Evolutionary conservation across 2,329 filamentous ascomycete genomes (phyloP), one percentile per base, ranked within the genome.

Genomic region (Cladophialophora exuberans): DNA sequence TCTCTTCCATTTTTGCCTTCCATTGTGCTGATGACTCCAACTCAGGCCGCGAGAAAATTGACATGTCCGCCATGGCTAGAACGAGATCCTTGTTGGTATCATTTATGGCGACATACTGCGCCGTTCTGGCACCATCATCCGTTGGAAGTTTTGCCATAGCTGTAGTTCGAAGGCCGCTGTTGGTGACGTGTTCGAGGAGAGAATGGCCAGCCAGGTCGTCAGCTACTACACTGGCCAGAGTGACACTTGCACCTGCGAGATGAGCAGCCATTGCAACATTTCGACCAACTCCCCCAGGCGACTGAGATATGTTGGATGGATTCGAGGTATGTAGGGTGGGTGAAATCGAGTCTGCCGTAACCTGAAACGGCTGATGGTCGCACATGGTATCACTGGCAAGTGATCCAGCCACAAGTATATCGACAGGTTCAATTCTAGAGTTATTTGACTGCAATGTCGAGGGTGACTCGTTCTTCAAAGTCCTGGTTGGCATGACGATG

Each of bases 51-150:
- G 84, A 79, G 33, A 96, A 83, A 64, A 96, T 93, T 52, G 79
- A 83, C 91, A 97, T 97, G 68, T 97, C 94, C 3, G 93, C 92
- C 90, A 97, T 96, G 41, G 91, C 93, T 60, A 97, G 73, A n/a
- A 92, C 80, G 2, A 99, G 82, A 60, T 92, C 88, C 70, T 91
- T 95, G 56, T 87, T 83, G 0, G 78, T 78, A 67, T 95, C 89
- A 69, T 97, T 99, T 61, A 97, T 78, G 13, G 93, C 88, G 2
- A 97, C 83, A 69, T 97, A 97, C 70, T 97, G 91, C 0, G 92
- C 90, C 1, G 93, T 97, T 52, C 88, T 82, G 26, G 79, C 79
- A 1, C 80, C 78, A 70, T 73, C 56, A 38, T 78, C 71, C 13
- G 72, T 73, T 11, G 73, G 72, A 3, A 88, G 73, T 46, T 78